Base-by-base conservation (phyloP, 495 filamentous ascomycete genomes). In the Aspergillus baeticus region DNA sequence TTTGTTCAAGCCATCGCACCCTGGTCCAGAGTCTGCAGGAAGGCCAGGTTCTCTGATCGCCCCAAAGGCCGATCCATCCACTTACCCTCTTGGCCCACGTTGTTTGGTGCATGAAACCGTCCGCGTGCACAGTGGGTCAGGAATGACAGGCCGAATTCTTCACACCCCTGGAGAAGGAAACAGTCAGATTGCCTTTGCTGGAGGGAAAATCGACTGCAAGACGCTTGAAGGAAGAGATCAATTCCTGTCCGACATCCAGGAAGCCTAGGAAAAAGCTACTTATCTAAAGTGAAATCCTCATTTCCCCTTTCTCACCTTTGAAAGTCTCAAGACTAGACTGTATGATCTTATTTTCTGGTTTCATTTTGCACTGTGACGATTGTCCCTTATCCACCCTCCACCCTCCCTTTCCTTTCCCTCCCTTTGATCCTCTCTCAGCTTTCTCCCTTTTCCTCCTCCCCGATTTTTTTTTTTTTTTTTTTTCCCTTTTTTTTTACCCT, bases 81-180 rank as follows among this genome's bases (percentile, higher is more conserved):
- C 54, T 49, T 56, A 45, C 66, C 62, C 64, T 60, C 69, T 69
- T 70, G 66, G 69, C 71, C 72, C 72, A 75, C 72, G 72, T 75
- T 75, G 66, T 69, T 65, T 67, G 65, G 67, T 75, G 71, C 71
- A 72, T 71, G 69, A 73, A 71, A 75, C 72, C 64, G 64, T 68
- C 70, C 72, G 72, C 72, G 72, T 75, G 72, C 69, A 62, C 60
- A 56, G 70, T 73, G 72, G 72, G 66, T 72, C 70, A 62, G 47
- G 65, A 67, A 65, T 75, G 72, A 71, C 70, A 73, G 70, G 65
- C 69, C 64, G 54, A 69, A 66, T 74, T 69, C 67, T 72, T 68
- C 71, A 73, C 54, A 57, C 58, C 58, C 62, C 59, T 62, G 58
- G 62, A 34, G 31, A 14, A 43, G 20, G 41, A 23, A 43, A 17